phyloP scores from a whole-genome alignment of 495 filamentous ascomycete species.

The Daldinia vernicosa region DNA sequence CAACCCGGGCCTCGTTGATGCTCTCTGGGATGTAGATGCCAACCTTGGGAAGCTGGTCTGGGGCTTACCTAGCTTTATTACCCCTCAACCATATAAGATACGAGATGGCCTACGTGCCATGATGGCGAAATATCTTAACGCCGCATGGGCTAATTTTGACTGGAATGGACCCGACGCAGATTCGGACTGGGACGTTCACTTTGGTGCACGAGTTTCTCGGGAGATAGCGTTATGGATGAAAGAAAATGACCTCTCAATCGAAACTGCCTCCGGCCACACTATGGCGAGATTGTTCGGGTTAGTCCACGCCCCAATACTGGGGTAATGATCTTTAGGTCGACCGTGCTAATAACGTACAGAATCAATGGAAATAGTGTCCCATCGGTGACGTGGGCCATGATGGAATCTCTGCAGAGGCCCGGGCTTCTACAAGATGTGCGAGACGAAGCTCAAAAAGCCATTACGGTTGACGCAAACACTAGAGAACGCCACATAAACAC shows the following conservation, averaged over 20 bases:
- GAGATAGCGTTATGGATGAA: slow-evolving; percentile 36
- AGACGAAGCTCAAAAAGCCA: slow-evolving; percentile 29
- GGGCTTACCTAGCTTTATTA: slow-evolving; percentile 61
- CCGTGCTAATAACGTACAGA: neutral
- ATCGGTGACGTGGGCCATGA: slow-evolving; percentile 42
- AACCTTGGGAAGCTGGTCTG: slow-evolving; percentile 15
- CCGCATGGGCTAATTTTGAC: slow-evolving; percentile 21
- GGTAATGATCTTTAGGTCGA: neutral
- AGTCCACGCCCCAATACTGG: neutral
- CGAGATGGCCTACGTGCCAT: slow-evolving; percentile 21
- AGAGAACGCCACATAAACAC: slow-evolving; percentile 20
- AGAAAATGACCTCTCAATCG: slow-evolving; percentile 27
- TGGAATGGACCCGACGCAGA: slow-evolving; percentile 31
- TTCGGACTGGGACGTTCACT: slow-evolving; percentile 44
- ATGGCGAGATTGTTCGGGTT: slow-evolving; percentile 10
- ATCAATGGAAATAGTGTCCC: slow-evolving; percentile 48
- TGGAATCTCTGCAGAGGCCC: slow-evolving; percentile 43
- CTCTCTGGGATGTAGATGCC: slow-evolving; percentile 40
- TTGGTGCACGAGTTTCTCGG: slow-evolving; percentile 39
- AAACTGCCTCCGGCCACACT: slow-evolving; percentile 12
- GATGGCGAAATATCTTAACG: slow-evolving; percentile 4
- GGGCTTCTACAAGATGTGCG: slow-evolving; percentile 33
- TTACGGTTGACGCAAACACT: slow-evolving; percentile 8
- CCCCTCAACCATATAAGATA: slow-evolving; percentile 58
- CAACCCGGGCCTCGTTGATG: slow-evolving; percentile 35